Evolutionary conservation across 2,329 filamentous ascomycete species (phyloP).

Genomic region (Juglanconis oblonga): DNA sequence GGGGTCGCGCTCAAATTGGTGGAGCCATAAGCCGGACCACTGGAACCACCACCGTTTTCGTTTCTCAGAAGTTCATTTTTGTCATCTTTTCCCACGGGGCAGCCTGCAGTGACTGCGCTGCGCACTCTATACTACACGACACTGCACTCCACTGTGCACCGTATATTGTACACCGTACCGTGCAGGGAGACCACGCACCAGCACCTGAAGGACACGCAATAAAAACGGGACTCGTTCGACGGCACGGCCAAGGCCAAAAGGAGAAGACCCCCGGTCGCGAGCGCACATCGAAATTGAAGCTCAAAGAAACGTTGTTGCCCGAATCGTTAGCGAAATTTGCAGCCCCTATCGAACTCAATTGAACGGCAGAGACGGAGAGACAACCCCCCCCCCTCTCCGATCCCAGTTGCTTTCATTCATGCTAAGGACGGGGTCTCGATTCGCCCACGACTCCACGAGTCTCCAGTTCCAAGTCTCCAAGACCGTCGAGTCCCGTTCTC

Average conservation of each 20-base stretch:
- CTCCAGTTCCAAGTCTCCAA: conserved; percentile 4
- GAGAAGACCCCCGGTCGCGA: conserved; percentile 20
- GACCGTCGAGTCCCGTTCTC: conserved; percentile 2
- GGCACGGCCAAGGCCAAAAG: neutral
- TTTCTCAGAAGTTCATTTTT: neutral
- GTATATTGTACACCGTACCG: neutral
- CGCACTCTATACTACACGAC: neutral
- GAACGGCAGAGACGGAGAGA: conserved; percentile 17
- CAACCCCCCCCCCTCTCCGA: conserved; percentile 19
- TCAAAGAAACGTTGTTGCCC: conserved; percentile 26
- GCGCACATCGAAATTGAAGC: conserved; percentile 27
- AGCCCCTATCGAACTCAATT: conserved; percentile 26
- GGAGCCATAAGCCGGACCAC: neutral
- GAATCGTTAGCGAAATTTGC: conserved; percentile 41
- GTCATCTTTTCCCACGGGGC: neutral
- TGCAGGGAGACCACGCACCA: neutral
- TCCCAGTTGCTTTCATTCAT: conserved; percentile 33
- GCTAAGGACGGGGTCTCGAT: conserved; percentile 28
- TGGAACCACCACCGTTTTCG: neutral
- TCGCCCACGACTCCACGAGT: conserved; percentile 12
- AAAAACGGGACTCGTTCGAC: conserved; percentile 4
- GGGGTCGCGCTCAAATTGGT: conserved; percentile 6
- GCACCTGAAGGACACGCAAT: conserved; percentile 6
- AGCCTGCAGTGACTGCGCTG: neutral
- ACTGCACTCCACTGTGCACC: neutral